A percentile compares a stretch with the other conserved stretches of the same genome.
Conservation (phyloP, 1,284 basidiomycete genomes). For the Cystobasidiaceae sp. region DNA sequence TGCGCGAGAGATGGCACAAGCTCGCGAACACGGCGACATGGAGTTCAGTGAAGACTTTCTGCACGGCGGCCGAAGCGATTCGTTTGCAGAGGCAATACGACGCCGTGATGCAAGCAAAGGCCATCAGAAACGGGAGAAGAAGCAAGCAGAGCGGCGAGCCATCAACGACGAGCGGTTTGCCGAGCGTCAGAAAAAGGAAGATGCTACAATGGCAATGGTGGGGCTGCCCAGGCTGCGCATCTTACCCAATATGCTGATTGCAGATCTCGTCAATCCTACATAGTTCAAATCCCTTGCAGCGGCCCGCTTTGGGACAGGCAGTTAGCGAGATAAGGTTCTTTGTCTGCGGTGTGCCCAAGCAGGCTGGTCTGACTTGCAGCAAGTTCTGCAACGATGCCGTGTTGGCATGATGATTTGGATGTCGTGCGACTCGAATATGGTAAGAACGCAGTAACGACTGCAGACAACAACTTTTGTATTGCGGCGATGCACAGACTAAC, state of each 20-base stretch:
- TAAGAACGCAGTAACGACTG: too few relatives aligned
- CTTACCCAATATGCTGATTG: too few relatives aligned
- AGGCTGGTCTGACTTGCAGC: too few relatives aligned
- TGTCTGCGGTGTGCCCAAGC: too few relatives aligned
- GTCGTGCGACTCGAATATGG: too few relatives aligned
- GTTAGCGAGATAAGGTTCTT: neutral
- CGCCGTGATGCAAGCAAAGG: slow-evolving; percentile 13
- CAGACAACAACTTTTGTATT: too few relatives aligned
- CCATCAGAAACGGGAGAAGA: slow-evolving; percentile 7
- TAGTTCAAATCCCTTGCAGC: slow-evolving; percentile 32
- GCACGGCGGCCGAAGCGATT: slow-evolving; percentile 17
- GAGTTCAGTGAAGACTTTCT: slow-evolving; percentile 17
- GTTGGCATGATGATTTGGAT: too few relatives aligned
- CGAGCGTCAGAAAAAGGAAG: slow-evolving; percentile 21
- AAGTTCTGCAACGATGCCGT: too few relatives aligned
- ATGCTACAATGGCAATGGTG: slow-evolving; percentile 28
- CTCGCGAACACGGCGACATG: slow-evolving; percentile 24
- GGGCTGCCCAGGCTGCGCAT: neutral
- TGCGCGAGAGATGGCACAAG: slow-evolving; percentile 21
- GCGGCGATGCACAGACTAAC: too few relatives aligned
- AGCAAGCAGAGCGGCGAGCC: slow-evolving; percentile 19
- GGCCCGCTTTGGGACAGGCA: slow-evolving; percentile 13
- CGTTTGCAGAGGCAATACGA: slow-evolving; percentile 29
- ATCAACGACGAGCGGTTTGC: slow-evolving; percentile 19
- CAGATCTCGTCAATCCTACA: too few relatives aligned